Conservation (phyloP, 768 basidiomycete species). For the Mycena olivaceomarginata region DNA sequence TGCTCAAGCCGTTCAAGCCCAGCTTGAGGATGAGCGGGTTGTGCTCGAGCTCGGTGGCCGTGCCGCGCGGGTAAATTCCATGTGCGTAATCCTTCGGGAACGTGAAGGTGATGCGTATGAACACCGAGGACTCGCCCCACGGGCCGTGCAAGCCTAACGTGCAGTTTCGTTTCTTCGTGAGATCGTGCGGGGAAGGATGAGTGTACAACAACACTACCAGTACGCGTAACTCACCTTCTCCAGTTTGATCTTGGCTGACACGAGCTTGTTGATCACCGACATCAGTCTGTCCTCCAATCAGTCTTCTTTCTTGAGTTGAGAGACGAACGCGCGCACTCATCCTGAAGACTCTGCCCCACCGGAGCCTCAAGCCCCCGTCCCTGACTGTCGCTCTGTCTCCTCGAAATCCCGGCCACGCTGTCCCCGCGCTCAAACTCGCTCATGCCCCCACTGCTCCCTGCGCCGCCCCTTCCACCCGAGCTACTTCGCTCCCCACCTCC, state of each 20-base stretch:
- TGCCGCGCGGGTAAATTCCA: slow-evolving; percentile 75
- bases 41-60: slow-evolving; percentile 87
- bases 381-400: slow-evolving; percentile 65
- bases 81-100: slow-evolving; percentile 92
- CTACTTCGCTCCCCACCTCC: slow-evolving; percentile 67
- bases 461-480: slow-evolving; percentile 70
- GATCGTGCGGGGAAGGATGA: slow-evolving; percentile 69
- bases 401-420: slow-evolving; percentile 22
- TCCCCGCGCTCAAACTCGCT: slow-evolving; percentile 64
- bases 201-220: slow-evolving; percentile 16
- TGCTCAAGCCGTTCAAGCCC: too few species aligned
- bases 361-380: slow-evolving; percentile 53
- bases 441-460: slow-evolving; percentile 67
- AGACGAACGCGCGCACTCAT: slow-evolving; percentile 73
- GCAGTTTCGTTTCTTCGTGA: slow-evolving; percentile 84
- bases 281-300: slow-evolving; percentile 75
- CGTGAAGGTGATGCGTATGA: slow-evolving; percentile 91
- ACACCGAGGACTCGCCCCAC: slow-evolving; percentile 93
- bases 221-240: slow-evolving; percentile 78
- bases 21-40: slow-evolving; percentile 89
- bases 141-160: slow-evolving; percentile 93
- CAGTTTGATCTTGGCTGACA: slow-evolving; percentile 84
- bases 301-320: neutral
- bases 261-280: slow-evolving; percentile 79
- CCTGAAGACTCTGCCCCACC: slow-evolving; percentile 70